A percentile compares a stretch with the other conserved stretches of the same genome.
phyloP scores from a whole-genome alignment of 192 early-diverging fungal species.

The Chytriomyces sp. region DNA sequence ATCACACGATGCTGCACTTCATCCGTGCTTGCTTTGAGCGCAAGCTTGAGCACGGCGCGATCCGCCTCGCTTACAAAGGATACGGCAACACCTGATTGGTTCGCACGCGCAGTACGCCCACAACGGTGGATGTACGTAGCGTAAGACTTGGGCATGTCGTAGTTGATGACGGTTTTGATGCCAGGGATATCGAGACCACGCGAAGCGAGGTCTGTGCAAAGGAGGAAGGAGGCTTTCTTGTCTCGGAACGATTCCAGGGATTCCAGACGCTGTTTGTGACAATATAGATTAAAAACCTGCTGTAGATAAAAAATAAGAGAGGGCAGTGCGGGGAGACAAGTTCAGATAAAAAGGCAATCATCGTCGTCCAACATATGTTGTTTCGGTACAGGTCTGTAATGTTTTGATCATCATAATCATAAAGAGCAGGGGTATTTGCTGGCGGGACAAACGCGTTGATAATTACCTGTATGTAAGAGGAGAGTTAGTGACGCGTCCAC shows the following conservation, averaged over 20 bases:
- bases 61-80: constrained; percentile 92
- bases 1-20: constrained; percentile 90
- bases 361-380: constrained; percentile 16
- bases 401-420: constrained; percentile 20
- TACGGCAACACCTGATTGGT: constrained; percentile 81
- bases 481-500: too few species aligned
- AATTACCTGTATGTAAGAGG: too few species aligned
- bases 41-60: constrained; percentile 88
- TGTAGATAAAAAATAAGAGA: neutral
- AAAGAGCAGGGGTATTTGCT: neutral
- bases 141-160: constrained; percentile 94
- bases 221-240: constrained; percentile 79
- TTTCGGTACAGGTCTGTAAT: constrained; percentile 30
- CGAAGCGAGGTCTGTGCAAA: constrained; percentile 95
- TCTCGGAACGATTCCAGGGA: constrained; percentile 90
- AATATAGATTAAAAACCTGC: neutral
- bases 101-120: constrained; percentile 94
- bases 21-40: constrained; percentile 78
- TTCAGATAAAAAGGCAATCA: constrained; percentile 24
- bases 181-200: constrained; percentile 97
- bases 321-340: neutral
- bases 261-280: constrained; percentile 66
- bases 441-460: too few species aligned
- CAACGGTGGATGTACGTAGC: constrained; percentile 93
- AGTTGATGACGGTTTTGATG: constrained; percentile 97